Evolutionary conservation across 2,329 filamentous ascomycete genomes (phyloP).

Genomic region (Xylariaceae sp.): DNA sequence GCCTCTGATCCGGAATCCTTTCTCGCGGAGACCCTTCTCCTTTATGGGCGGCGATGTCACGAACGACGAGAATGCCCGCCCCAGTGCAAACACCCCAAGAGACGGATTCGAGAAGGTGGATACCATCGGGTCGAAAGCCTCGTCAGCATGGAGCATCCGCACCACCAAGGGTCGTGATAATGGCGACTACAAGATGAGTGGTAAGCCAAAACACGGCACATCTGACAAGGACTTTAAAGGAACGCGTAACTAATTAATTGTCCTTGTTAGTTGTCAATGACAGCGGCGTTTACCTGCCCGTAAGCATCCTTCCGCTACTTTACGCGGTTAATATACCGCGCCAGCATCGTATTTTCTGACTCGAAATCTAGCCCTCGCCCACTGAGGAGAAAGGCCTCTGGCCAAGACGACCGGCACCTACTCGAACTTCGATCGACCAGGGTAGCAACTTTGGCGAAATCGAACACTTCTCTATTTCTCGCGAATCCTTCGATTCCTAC

Average conservation of each 20-base stretch:
- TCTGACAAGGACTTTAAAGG: background rate
- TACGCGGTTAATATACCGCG: background rate
- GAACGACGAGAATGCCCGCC: constrained; percentile 50
- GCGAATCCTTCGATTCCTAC: constrained; percentile 96
- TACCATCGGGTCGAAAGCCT: constrained; percentile 57
- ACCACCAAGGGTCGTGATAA: constrained; percentile 57
- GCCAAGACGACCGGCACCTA: constrained; percentile 50
- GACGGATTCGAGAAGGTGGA: constrained; percentile 58
- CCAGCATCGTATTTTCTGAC: constrained; percentile 23
- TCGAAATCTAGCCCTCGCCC: constrained; percentile 66
- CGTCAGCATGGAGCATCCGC: constrained; percentile 57
- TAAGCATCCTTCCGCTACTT: constrained; percentile 41
- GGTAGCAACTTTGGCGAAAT: constrained; percentile 66
- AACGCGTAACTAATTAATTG: constrained; percentile 17
- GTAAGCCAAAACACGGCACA: constrained; percentile 43
- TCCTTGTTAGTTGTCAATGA: constrained; percentile 78
- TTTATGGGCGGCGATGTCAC: constrained; percentile 36
- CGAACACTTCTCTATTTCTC: constrained; percentile 90
- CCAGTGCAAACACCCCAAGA: constrained; percentile 33
- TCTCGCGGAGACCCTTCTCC: constrained; percentile 51
- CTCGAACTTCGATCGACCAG: constrained; percentile 51
- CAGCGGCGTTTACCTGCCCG: constrained; percentile 88
- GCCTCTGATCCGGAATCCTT: constrained; percentile 58
- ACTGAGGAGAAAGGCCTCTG: constrained; percentile 79
- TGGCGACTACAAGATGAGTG: constrained; percentile 74